Evolutionary conservation across 352 stramenopile species (phyloP), one percentile per base, ranked within the genome.

Genomic region (Globisporangium echinulatum): DNA sequence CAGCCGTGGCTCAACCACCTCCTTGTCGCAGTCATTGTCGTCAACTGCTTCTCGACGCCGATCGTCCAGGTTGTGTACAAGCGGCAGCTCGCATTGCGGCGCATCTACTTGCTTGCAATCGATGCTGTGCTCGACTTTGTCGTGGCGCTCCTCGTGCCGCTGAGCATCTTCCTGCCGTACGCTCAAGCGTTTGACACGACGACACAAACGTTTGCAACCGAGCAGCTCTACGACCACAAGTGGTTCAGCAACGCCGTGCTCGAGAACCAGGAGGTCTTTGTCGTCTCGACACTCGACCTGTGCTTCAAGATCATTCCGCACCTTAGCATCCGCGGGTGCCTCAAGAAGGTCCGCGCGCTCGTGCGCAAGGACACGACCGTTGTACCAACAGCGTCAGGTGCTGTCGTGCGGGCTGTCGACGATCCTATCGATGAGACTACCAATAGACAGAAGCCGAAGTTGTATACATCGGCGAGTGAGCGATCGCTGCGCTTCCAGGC

Each of bases 1-100:
- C 68, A 67, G 13, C 54, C 67, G 11, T 85, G 74, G 74, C 71
- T 85, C 53, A 88, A 88, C 51, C 67, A 75, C 48, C 37, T 70
- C 6, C 81, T 69, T 3, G 75, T 86, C 13, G 53, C 17, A 6
- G 37, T 85, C n/a, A 65, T 78, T 11, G 68, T 77, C n/a, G 25
- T 61, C 25, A 67, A 67, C 49, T 67, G 61, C 55, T 62, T 54
- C 51, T 60, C 61, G 13, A 67, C 61, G 13, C 55, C 61, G 4
- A 11, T 62, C 19, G 38, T 62, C 25, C 61, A 67, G 43, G 39
- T 11, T 14, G 36, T n/a, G 33, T 67, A 56, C 49, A 59, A 58
- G 55, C 49, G 54, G 1, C 38, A 33, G 0, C 55, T 48, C 10
- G 61, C 38, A 33, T 62, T 54, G 44, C 38, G 48, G 6, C 61